Conservation (phyloP, 2,329 filamentous ascomycete species). For the Pseudovirgaria hyperparasitica region DNA sequence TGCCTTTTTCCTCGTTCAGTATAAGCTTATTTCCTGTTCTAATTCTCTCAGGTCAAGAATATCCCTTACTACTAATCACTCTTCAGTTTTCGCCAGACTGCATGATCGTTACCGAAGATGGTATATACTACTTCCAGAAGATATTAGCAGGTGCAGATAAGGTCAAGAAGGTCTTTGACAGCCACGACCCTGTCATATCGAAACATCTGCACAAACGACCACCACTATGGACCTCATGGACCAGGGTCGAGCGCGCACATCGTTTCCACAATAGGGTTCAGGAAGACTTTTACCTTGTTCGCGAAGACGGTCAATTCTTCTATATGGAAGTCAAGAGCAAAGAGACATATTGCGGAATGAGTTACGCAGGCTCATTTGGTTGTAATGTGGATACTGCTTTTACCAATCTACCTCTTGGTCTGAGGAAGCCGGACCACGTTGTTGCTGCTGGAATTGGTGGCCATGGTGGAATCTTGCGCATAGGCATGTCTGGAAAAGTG, state of each 20-base stretch:
- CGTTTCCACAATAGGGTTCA: slow-evolving; percentile 47
- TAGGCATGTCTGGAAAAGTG: slow-evolving; percentile 30
- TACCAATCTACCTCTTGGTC: slow-evolving; percentile 49
- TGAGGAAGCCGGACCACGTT: slow-evolving; percentile 60
- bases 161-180: slow-evolving; percentile 11
- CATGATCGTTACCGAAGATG: slow-evolving; percentile 23
- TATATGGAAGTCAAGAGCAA: slow-evolving; percentile 54
- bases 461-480: slow-evolving; percentile 63
- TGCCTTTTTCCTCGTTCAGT: neutral
- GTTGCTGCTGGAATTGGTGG: slow-evolving; percentile 68
- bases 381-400: slow-evolving; percentile 75
- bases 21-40: neutral
- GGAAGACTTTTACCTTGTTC: slow-evolving; percentile 74
- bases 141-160: slow-evolving; percentile 30
- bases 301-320: slow-evolving; percentile 74
- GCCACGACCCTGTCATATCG: slow-evolving; percentile 30
- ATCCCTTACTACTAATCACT: slow-evolving; percentile 28
- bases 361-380: slow-evolving; percentile 43
- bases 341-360: slow-evolving; percentile 20
- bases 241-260: slow-evolving; percentile 53
- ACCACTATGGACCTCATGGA: slow-evolving; percentile 75
- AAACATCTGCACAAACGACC: slow-evolving; percentile 15
- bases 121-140: slow-evolving; percentile 25
- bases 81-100: slow-evolving; percentile 27
- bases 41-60: slow-evolving; percentile 17